Conservation (phyloP, 805 yeast species). For the Kurtzmaniella fragi region DNA sequence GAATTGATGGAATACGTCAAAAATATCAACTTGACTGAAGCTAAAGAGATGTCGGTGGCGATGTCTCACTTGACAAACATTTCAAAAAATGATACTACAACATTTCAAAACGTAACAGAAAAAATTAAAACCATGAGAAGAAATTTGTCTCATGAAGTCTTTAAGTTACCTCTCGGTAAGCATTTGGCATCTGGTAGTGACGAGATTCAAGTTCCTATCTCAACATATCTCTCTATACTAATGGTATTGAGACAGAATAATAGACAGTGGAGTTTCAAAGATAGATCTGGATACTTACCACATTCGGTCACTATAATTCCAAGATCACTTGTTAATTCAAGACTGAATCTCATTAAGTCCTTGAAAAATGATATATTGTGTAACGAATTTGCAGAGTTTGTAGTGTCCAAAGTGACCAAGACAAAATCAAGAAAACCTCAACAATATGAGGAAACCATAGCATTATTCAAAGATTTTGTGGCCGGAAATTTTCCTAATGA, state of each 20-base stretch:
- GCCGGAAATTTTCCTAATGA: slow-evolving; percentile 49
- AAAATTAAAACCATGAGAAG: no score
- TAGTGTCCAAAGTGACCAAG: slow-evolving; percentile 6
- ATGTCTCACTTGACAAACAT: no score
- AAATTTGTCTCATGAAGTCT: no score
- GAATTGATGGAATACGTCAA: slow-evolving; percentile 21
- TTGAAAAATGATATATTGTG: slow-evolving; percentile 17
- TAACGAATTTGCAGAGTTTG: slow-evolving; percentile 16
- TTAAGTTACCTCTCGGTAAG: no score
- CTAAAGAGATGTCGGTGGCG: not conserved
- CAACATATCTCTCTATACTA: slow-evolving; percentile 37
- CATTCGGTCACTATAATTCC: slow-evolving; percentile 26
- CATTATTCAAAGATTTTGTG: slow-evolving; percentile 49
- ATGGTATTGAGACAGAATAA: slow-evolving; percentile 47
- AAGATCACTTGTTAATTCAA: slow-evolving; percentile 8
- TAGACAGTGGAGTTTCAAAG: slow-evolving; percentile 37
- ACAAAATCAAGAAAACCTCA: slow-evolving; percentile 8
- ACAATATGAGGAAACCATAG: slow-evolving; percentile 32
- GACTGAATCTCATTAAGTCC: slow-evolving; percentile 11
- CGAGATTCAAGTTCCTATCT: slow-evolving; percentile 3
- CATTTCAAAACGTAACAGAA: no score
- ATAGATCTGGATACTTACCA: no score
- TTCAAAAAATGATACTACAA: no score
- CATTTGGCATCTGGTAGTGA: no score
- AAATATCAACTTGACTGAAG: slow-evolving; percentile 1